phyloP scores from a whole-genome alignment of 1,284 basidiomycete genomes.

The Pseudomicrostroma phylloplanum region DNA sequence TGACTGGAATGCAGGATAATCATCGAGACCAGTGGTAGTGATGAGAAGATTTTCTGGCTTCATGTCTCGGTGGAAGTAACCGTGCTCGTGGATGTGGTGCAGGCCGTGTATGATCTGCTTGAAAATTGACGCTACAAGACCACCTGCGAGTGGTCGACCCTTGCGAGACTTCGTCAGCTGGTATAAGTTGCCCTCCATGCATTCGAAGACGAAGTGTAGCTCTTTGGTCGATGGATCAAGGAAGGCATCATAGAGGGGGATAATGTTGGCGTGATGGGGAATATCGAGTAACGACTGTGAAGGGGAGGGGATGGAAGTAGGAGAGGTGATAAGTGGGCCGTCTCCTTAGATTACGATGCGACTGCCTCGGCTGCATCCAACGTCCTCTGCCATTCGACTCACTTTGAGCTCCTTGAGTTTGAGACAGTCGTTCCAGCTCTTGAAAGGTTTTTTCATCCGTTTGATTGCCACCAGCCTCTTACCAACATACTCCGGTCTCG shows the following conservation, averaged over 20 bases:
- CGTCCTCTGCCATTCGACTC: slow-evolving; percentile 24
- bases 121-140: slow-evolving; percentile 90
- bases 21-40: slow-evolving; percentile 93
- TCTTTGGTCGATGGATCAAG: slow-evolving; percentile 85
- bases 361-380: not conserved
- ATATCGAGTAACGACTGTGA: slow-evolving; percentile 85
- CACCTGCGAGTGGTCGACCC: slow-evolving; percentile 85
- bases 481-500: slow-evolving; percentile 85
- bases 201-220: slow-evolving; percentile 98
- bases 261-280: slow-evolving; percentile 91
- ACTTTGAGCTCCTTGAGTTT: slow-evolving; percentile 94
- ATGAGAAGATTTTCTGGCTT: slow-evolving; percentile 99
- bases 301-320: not conserved
- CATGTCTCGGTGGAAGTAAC: slow-evolving; percentile 99
- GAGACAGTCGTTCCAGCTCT: slow-evolving; percentile 93
- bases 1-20: slow-evolving; percentile 62
- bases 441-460: slow-evolving; percentile 95
- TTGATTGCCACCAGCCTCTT: slow-evolving; percentile 95
- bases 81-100: slow-evolving; percentile 81
- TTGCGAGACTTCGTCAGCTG: slow-evolving; percentile 97
- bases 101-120: slow-evolving; percentile 84
- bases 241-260: slow-evolving; percentile 98
- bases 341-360: not conserved
- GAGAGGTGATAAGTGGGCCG: not conserved
- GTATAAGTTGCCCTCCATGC: slow-evolving; percentile 99